Evolutionary conservation across 2,329 filamentous ascomycete species (phyloP).

Genomic region (Fusarium keratoplasticum): DNA sequence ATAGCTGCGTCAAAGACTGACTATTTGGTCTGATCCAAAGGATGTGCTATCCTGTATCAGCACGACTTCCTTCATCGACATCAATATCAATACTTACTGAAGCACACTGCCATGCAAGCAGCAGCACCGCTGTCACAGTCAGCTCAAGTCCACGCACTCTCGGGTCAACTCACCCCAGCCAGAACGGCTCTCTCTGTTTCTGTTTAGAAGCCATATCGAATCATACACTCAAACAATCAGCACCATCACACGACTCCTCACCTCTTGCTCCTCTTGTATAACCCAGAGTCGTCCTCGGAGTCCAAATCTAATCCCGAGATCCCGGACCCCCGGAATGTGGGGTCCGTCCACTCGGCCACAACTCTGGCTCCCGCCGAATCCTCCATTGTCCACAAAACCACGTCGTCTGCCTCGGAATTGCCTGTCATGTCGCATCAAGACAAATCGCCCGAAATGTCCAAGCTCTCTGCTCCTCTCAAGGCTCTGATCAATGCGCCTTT

Average conservation of each 20-base stretch:
- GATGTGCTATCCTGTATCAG: conserved; percentile 50
- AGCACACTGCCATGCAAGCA: conserved; percentile 59
- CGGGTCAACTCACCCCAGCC: conserved; percentile 53
- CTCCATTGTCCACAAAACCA: conserved; percentile 31
- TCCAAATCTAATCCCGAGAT: conserved; percentile 28
- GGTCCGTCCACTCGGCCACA: conserved; percentile 26
- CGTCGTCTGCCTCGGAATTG: conserved; percentile 15
- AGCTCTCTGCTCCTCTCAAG: conserved; percentile 78
- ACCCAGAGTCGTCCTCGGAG: conserved; percentile 16
- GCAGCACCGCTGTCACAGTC: conserved; percentile 52
- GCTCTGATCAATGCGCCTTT: conserved; percentile 78
- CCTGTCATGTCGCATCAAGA: conserved; percentile 32
- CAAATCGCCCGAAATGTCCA: conserved; percentile 68
- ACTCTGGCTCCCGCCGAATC: conserved; percentile 30
- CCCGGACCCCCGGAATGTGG: conserved; percentile 35
- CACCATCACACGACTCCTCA: background rate
- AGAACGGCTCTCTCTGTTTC: conserved; percentile 55
- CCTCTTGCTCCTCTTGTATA: conserved; percentile 17
- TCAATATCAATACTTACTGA: conserved; percentile 50
- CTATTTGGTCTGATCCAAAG: conserved; percentile 60
- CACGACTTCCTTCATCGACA: accelerated
- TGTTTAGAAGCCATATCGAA: conserved; percentile 31
- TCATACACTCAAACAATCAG: background rate
- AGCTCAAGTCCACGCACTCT: background rate
- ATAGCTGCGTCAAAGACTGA: conserved; percentile 28